A percentile compares a stretch with the other conserved stretches of the same genome.
Conservation (phyloP, 192 early-diverging fungal species). For the Podila verticillata region DNA sequence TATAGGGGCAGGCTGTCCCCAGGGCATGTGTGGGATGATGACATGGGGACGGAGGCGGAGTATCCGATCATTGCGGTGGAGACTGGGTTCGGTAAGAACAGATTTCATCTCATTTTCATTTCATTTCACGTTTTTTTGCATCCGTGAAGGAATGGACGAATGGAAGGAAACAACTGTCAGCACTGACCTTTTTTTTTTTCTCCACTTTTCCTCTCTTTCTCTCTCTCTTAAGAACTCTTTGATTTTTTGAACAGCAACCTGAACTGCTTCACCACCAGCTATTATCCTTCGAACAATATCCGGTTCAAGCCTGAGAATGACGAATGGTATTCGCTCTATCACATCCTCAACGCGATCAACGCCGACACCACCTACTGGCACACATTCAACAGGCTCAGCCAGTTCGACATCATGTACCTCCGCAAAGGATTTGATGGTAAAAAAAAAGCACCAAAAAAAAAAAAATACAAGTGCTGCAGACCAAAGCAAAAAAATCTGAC, state of each 20-base stretch:
- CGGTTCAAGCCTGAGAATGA: conserved; percentile 1
- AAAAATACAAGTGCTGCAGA: too few relatives aligned
- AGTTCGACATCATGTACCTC: conserved; percentile 9
- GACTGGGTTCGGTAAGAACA: too few relatives aligned
- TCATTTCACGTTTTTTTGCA: too few relatives aligned
- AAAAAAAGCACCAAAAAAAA: too few relatives aligned
- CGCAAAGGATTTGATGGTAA: conserved; percentile 16
- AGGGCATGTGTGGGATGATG: neutral
- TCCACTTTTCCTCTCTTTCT: too few relatives aligned
- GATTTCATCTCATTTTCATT: too few relatives aligned
- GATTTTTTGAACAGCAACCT: conserved; percentile 3
- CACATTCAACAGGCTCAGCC: too few relatives aligned
- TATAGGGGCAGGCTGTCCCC: too few relatives aligned
- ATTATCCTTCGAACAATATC: neutral
- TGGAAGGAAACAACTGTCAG: neutral
- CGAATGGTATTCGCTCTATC: neutral
- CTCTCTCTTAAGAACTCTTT: neutral
- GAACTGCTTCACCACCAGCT: conserved; percentile 5
- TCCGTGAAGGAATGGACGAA: too few relatives aligned
- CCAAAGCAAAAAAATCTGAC: too few relatives aligned
- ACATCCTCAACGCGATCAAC: neutral
- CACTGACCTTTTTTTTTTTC: neutral
- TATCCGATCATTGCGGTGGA: too few relatives aligned
- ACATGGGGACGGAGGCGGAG: too few relatives aligned
- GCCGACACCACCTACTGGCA: neutral